Percentiles rank a stretch among this genome's conserved stretches.
These are phyloP conservation scores for Vigna unguiculata DNA, from an alignment of 306 rosid genomes.

Conservation along the genomic window DNA sequence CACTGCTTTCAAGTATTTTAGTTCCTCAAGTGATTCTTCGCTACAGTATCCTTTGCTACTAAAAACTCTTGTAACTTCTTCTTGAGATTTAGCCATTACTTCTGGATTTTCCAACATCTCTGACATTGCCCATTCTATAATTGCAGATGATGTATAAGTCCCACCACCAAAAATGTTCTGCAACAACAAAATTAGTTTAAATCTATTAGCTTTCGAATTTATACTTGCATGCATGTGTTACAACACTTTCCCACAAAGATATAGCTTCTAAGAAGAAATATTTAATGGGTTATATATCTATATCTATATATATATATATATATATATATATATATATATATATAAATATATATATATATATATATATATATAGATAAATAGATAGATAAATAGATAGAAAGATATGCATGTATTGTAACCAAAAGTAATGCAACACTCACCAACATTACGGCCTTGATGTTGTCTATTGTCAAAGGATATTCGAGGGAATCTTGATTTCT, in stretches of 20 bases:
- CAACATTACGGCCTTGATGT: conserved; percentile 8
- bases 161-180: neutral
- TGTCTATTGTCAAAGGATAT: neutral
- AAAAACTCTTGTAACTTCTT: conserved; percentile 10
- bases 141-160: neutral
- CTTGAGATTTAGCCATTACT: neutral
- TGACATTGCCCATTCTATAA: neutral
- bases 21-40: neutral
- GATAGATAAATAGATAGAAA: too few species aligned
- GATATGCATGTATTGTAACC: too few species aligned
- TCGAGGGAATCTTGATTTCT: neutral
- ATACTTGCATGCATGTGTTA: too few species aligned
- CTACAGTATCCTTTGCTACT: conserved; percentile 3
- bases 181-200: neutral
- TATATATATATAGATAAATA: too few species aligned
- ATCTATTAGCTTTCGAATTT: too few species aligned
- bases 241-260: too few species aligned
- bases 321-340: too few species aligned
- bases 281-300: too few species aligned
- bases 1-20: neutral
- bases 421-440: neutral
- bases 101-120: conserved; percentile 7
- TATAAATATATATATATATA: too few species aligned
- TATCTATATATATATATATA: too few species aligned
- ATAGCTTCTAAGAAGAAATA: too few species aligned